These are phyloP conservation scores for Penicillium subrubescens DNA, from an alignment of 495 filamentous ascomycete species.

Conservation along the genomic window DNA sequence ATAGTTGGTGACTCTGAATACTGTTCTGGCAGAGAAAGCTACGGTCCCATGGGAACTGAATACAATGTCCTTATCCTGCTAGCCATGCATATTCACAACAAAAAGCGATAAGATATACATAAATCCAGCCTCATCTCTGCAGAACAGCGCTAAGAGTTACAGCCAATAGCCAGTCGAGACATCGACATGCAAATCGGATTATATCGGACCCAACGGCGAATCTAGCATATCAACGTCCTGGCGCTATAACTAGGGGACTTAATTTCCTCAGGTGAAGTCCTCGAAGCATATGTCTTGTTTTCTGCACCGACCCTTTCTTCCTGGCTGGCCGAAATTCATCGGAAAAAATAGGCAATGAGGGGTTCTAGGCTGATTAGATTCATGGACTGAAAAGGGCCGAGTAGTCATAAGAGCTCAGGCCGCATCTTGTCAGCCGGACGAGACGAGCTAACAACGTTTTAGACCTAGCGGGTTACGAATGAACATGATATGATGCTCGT, in stretches of 20 bases:
- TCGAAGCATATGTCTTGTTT: constrained; percentile 15
- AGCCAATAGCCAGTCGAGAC: not conserved
- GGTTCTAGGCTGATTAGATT: constrained; percentile 9
- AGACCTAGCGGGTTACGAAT: constrained; percentile 18
- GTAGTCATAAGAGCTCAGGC: constrained; percentile 19
- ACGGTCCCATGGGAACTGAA: not conserved
- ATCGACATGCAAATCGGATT: constrained; percentile 20
- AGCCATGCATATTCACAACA: not conserved
- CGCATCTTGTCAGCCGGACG: constrained; percentile 26
- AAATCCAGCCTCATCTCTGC: constrained; percentile 8
- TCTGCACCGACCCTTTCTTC: constrained; percentile 8
- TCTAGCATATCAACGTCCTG: not conserved
- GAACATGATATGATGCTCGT: constrained; percentile 12
- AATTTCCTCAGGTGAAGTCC: not conserved
- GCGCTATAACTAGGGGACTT: not conserved
- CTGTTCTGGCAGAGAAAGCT: not conserved
- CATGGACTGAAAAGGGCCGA: constrained; percentile 11
- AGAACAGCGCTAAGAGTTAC: not conserved
- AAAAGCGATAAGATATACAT: not conserved
- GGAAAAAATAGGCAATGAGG: constrained; percentile 16
- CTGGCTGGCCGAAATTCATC: constrained; percentile 13
- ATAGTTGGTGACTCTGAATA: not conserved
- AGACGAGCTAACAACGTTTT: constrained; percentile 13
- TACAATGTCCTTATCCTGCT: not conserved
- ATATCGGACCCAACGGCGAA: constrained; percentile 14